Evolutionary conservation across 306 rosid genomes (phyloP), one percentile per base, ranked within the genome.

Genomic region (Sesbania bispinosa): DNA sequence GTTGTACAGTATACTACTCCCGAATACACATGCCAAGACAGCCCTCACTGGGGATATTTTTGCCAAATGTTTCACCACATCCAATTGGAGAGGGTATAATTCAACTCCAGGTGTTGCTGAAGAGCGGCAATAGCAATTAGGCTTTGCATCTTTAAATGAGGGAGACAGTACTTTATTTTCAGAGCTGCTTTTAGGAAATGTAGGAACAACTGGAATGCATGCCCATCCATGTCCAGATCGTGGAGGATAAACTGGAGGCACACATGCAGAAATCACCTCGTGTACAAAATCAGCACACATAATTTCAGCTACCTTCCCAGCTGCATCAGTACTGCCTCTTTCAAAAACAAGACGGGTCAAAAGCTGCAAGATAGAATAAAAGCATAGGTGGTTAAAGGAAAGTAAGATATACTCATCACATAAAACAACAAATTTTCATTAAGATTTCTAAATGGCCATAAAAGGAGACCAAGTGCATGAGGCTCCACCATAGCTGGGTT

Each of bases 161-260:
- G 97, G 97, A 76, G 98, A 93, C 32, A 87, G 80, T 48, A 82
- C 80, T 90, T 81, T 93, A 73, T 80, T 83, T 73, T 90, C 98
- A 27, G 97, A 90, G 74, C 90, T 81, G 74, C 86, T 83, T 81
- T 81, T 85, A 10, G 88, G 79, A 78, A 84, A 85, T 26, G 91
- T 73, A 76, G 98, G 96, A 76, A 86, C 71, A 73, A 88, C 87
- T 0, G 97, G 98, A 84, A 93, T 93, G 79, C 98, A 87, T 10
- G 97, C 98, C 98, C 98, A 93, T 53, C 97, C 98, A 78, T 85
- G 86, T 59, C 98, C 98, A 81, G 94, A 87, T 24, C 97, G 87
- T 0, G 98, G 98, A 63, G 97, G 97, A 74, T 77, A 93, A 71
- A 93, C 98, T 36, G 97, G 93, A 80, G 97, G 97, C 69, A 93